Evolutionary conservation across 2,329 filamentous ascomycete genomes (phyloP), one percentile per base, ranked within the genome.

Genomic region (Fusarium buxicola): DNA sequence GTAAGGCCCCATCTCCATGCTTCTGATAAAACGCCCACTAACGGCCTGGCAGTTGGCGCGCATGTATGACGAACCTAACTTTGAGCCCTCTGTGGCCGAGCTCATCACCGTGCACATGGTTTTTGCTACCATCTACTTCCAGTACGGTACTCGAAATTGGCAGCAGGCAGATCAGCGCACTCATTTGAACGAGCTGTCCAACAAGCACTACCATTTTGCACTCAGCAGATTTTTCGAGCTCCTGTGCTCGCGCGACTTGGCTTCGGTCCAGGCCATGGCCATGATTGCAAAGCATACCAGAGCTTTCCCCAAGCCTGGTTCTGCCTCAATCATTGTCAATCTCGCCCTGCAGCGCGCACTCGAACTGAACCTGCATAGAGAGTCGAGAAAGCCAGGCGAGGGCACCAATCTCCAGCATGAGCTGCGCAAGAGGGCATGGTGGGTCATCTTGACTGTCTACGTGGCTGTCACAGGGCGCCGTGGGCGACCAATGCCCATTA

Each of bases 181-280:
- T 7, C 80, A 82, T 34, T 77, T 89, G 48, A 86, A 89, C 64
- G 81, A 86, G 2, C 78, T 89, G 46, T 91, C 90, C 4, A 91
- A 93, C 74, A 85, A 85, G 50, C 92, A 95, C 73, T 94, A 94
- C 66, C 89, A 93, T 69, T 94, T 89, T 71, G 84, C 89, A 2
- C 76, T 94, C 39, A 86, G 85, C 71, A 87, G 89, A 73, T 87
- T 90, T 64, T 89, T 86, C 60, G 80, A 91, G 43, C 77, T 96
- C 5, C 76, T 86, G 12, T 80, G 80, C 7, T 86, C 86, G 15
- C 85, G 85, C 53, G 86, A 86, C 0, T 76, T 93, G 12, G 80
- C 86, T 40, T 86, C 91, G 47, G 81, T 93, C 8, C 91, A 95
- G 74, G 92, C 90, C 4, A 74, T 95, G 69, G 82, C 88, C 10